Evolutionary conservation across 2,329 filamentous ascomycete genomes (phyloP).

Genomic region (Venturia pyrina): DNA sequence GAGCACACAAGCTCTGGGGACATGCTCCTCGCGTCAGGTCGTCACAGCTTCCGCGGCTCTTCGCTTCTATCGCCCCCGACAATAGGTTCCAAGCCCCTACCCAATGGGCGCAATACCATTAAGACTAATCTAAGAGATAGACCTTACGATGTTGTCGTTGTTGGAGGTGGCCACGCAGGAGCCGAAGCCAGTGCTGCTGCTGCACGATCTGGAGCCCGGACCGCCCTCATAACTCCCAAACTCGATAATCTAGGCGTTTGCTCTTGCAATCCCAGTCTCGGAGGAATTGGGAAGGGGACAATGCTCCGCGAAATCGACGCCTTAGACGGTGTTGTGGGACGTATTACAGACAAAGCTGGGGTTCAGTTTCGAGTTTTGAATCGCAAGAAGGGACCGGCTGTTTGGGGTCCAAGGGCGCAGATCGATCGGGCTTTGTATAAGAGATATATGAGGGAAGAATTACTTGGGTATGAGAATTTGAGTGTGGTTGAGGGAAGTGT

Average conservation of each 20-base stretch:
- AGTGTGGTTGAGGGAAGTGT: conserved; percentile 78
- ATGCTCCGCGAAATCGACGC: conserved; percentile 95
- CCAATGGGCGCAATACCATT: not conserved
- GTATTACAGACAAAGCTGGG: conserved; percentile 85
- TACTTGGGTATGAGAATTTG: conserved; percentile 66
- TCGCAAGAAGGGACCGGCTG: conserved; percentile 79
- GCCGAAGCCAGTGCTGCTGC: conserved; percentile 89
- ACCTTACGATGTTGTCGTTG: conserved; percentile 83
- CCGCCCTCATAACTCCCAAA: conserved; percentile 81
- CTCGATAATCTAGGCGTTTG: conserved; percentile 85
- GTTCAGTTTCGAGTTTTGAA: conserved; percentile 92
- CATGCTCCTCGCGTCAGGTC: conserved; percentile 38
- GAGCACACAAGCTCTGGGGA: conserved; percentile 32
- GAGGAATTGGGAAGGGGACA: conserved; percentile 96
- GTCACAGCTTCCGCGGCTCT: conserved; percentile 24
- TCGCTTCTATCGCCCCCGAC: conserved; percentile 36
- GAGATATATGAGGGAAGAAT: conserved; percentile 80
- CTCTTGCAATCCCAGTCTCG: conserved; percentile 94
- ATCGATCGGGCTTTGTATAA: conserved; percentile 88
- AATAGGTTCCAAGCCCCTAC: conserved; percentile 18
- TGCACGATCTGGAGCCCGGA: conserved; percentile 77
- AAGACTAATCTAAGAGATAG: conserved; percentile 29
- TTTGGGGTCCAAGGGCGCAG: conserved; percentile 94
- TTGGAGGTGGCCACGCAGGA: conserved; percentile 91
- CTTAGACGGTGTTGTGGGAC: conserved; percentile 77